Evolutionary conservation across 129 eudicot genomes (phyloP), one percentile per base, ranked within the genome.

Genomic region (Saposhnikovia divaricata): DNA sequence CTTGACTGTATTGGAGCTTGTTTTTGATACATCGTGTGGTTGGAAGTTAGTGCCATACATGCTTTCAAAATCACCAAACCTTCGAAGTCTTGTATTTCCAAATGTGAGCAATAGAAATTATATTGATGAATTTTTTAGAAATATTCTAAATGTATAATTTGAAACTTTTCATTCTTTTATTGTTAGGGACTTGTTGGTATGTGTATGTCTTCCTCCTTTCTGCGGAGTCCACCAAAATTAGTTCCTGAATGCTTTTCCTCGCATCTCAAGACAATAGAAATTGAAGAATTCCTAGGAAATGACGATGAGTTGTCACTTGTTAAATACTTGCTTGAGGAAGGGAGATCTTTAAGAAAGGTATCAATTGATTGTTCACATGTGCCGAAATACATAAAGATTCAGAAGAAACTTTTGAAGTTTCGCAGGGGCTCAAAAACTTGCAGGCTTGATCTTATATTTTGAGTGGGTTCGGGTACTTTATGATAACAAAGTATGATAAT

Each of bases 1-100:
- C 39, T 27, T 75, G 78, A 75, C 1, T 37, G 23, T 31, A 1
- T 31, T 75, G 63, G 78, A 75, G 65, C 59, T 75, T 31, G 1
- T 27, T 75, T 63, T 75, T 47, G 63, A 75, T 75, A 63, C 40
- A 34, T 75, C 44, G 78, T 75, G 65, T 45, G 44, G 63, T n/a
- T 75, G 78, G 78, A 75, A 23, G 27, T 47, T 75, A 57, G 43
- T 75, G 40, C 61, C 78, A 45, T 25, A 46, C 43, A n/a, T 75
- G 47, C 78, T 75, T 47, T n/a, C 42, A 11, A 75, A 63, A 18
- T 47, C 78, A 16, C 63, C 63, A 4, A 11, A 45, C 63, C 78
- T 75, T 45, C 42, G 27, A 47, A 75, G 21, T 75, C 78, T 75
- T 27, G 12, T 75, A 38, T 75, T 75, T 50, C 61, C 63, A 50